Base-by-base conservation (phyloP, 768 basidiomycete genomes). In the Russula emetica region DNA sequence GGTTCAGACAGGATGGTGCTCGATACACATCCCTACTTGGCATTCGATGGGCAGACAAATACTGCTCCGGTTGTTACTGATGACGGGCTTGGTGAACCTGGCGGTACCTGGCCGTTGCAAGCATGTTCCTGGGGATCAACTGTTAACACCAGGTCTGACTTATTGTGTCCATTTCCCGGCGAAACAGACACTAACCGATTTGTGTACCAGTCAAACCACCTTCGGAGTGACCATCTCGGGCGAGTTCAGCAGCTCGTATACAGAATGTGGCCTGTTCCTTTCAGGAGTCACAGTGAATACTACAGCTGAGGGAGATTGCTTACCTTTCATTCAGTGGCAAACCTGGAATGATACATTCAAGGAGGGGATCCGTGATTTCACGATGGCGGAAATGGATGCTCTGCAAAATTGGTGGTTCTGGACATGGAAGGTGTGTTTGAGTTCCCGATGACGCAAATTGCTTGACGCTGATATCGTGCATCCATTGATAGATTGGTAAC, bases 181-280 rank as follows among this genome's bases (percentile, higher is more conserved):
- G 36, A 49, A 26, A 26, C n/a, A 54, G 30, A 55, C 45, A 26
- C 50, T 64, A 55, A 45, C 44, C 20, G 16, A 20, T 32, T 64
- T 26, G 22, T 20, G 32, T 44, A 32, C 24, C 54, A 81, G 79
- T 71, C 82, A 73, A 71, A 74, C 69, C 62, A 72, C 75, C 9
- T 90, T 92, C 69, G 93, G 93, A 11, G 74, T 93, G 45, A 85
- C 85, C 16, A 71, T 87, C 28, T 85, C 84, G 0, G 93, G 90
- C 49, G 93, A 95, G 74, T 93, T 87, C 74, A 83, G 87, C 58
- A 79, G 79, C 2, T 86, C 84, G 11, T 79, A 78, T 69, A 90
- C 87, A 70, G 78, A 83, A 58, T 90, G 90, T 69, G 88, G 85
- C 14, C 74, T 81, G 55, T 83, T 72, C 72, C 76, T 77, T 66